These are phyloP conservation scores for Kernera saxatilis DNA, from an alignment of 345 rosid species.

Conservation along the genomic window DNA sequence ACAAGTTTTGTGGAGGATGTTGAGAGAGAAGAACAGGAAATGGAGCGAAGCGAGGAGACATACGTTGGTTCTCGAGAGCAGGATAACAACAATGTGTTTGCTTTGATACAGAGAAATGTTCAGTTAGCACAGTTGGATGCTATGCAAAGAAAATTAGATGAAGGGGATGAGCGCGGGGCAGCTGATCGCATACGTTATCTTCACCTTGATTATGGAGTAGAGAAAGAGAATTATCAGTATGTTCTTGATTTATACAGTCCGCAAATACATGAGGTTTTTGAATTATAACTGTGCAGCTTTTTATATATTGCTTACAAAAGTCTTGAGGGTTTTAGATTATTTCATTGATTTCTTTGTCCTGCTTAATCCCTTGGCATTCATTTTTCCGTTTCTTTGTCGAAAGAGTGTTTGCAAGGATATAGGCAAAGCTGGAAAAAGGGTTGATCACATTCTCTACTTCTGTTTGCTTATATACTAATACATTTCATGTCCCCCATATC, in stretches of 20 bases:
- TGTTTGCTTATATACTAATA: not conserved
- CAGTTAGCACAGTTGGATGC: slow-evolving; percentile 80
- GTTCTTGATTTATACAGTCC: slow-evolving; percentile 20
- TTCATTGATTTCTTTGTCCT: not conserved
- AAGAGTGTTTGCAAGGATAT: not conserved
- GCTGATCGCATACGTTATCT: slow-evolving; percentile 58
- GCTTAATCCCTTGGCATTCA: not conserved
- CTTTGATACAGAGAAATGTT: slow-evolving; percentile 48
- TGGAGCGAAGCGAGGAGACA: not conserved
- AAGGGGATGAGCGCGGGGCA: slow-evolving; percentile 53
- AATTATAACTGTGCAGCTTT: not conserved
- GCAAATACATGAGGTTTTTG: slow-evolving; percentile 3
- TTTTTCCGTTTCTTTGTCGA: not conserved
- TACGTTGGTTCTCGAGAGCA: slow-evolving; percentile 26
- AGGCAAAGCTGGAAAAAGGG: not conserved
- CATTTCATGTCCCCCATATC: not conserved
- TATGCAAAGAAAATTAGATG: slow-evolving; percentile 37
- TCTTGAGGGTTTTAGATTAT: not conserved
- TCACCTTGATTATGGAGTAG: slow-evolving; percentile 62
- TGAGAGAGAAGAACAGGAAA: slow-evolving; percentile 3
- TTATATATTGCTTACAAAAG: not conserved
- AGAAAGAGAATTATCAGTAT: slow-evolving; percentile 65
- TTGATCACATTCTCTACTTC: not conserved
- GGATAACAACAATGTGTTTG: slow-evolving; percentile 46
- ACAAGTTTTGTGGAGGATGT: slow-evolving; percentile 34